Conservation (phyloP, 768 basidiomycete genomes). For the Hemileccinum rubropunctum region DNA sequence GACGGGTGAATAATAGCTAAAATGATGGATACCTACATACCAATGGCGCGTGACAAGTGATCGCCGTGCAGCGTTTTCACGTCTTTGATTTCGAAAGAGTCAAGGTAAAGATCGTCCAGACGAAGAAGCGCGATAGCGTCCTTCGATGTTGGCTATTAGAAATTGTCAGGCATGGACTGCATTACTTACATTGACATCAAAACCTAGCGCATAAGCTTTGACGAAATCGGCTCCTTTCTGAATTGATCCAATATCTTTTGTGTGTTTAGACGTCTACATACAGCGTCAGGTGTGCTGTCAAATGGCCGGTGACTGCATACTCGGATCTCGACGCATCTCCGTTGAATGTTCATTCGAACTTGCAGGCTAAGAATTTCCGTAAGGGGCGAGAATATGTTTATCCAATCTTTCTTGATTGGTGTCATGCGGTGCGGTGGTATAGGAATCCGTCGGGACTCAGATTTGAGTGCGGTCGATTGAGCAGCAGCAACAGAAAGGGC, state of each 20-base stretch:
- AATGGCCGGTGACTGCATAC: slow-evolving; percentile 46
- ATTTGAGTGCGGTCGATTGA: slow-evolving; percentile 54
- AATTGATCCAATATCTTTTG: slow-evolving; percentile 87
- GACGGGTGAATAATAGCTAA: slow-evolving; percentile 5
- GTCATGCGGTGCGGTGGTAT: slow-evolving; percentile 98
- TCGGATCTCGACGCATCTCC: slow-evolving; percentile 88
- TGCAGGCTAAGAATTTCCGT: slow-evolving; percentile 94
- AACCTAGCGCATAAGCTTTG: slow-evolving; percentile 91
- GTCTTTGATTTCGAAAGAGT: slow-evolving; percentile 98
- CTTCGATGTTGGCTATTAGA: slow-evolving; percentile 37
- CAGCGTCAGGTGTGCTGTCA: neutral
- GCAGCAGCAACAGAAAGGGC: slow-evolving; percentile 61
- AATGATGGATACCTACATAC: slow-evolving; percentile 36
- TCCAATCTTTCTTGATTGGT: slow-evolving; percentile 94
- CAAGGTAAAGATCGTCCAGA: slow-evolving; percentile 95
- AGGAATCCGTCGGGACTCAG: slow-evolving; percentile 84
- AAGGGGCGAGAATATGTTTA: slow-evolving; percentile 91
- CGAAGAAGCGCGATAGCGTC: slow-evolving; percentile 95
- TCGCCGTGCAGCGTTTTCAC: slow-evolving; percentile 98
- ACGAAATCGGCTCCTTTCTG: slow-evolving; percentile 98
- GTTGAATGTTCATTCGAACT: slow-evolving; percentile 94
- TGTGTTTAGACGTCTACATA: slow-evolving; percentile 86
- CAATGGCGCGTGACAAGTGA: slow-evolving; percentile 97
- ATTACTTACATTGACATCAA: slow-evolving; percentile 82
- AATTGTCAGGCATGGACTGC: neutral